Conservation (phyloP, 2,329 filamentous ascomycete species). For the Fusarium sp. region DNA sequence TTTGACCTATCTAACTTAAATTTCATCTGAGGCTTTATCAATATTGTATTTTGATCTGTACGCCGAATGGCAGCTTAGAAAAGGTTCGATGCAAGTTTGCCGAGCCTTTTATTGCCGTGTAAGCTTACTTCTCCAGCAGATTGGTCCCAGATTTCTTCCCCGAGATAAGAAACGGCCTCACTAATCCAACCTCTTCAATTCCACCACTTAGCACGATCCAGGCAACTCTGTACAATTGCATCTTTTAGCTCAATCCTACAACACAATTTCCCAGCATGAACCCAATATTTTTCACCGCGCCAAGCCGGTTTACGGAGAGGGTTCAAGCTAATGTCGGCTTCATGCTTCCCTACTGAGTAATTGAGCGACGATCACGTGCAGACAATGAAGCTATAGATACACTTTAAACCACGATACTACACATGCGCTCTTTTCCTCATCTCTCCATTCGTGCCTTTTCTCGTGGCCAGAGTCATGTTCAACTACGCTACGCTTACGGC, state of each 20-base stretch:
- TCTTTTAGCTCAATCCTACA: not conserved
- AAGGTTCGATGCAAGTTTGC: not conserved
- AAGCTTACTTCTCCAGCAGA: not conserved
- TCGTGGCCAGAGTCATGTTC: constrained; percentile 11
- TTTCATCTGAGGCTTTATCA: rapidly evolving
- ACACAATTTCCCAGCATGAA: not conserved
- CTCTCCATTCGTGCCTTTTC: not conserved
- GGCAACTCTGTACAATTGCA: not conserved
- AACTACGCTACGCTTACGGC: constrained; percentile 12
- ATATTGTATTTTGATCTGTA: not conserved
- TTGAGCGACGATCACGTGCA: constrained; percentile 36
- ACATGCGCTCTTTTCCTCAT: constrained; percentile 6
- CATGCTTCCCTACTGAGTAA: constrained; percentile 20
- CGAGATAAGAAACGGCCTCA: constrained; percentile 7
- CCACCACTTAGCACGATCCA: not conserved
- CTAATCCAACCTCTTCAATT: not conserved
- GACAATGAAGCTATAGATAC: constrained; percentile 21
- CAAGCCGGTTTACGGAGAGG: constrained; percentile 1
- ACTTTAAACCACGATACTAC: not conserved
- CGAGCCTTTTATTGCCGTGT: not conserved
- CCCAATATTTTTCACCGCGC: not conserved
- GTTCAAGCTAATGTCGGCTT: constrained; percentile 12
- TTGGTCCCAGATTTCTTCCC: not conserved
- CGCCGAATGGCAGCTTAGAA: not conserved
- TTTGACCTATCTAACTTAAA: rapidly evolving